Evolutionary conservation across 1,284 basidiomycete genomes (phyloP).

Genomic region (Boletellus deceptivus): DNA sequence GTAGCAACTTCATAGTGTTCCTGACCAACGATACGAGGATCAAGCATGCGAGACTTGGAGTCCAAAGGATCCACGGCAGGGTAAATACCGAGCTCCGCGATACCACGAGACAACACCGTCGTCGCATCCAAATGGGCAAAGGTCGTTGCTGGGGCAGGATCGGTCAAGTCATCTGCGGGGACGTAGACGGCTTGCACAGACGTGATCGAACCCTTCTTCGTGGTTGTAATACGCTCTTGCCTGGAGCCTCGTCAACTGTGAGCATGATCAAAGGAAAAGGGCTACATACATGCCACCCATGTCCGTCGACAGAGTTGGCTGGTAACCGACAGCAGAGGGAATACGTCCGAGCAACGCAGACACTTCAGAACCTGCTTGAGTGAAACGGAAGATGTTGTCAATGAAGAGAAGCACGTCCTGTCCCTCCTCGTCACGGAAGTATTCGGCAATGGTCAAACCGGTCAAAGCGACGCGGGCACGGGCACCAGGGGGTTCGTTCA

Average conservation of each 20-base stretch:
- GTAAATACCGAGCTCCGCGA: constrained; percentile 99
- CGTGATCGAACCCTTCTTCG: constrained; percentile 99
- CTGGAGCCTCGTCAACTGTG: constrained; percentile 37
- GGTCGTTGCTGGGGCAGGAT: constrained; percentile 98
- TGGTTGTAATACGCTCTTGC: constrained; percentile 99
- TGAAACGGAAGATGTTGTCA: constrained; percentile 99
- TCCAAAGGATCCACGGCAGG: constrained; percentile 99
- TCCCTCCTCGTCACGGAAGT: constrained; percentile 99
- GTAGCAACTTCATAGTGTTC: constrained; percentile 97
- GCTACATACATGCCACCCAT: constrained; percentile 96
- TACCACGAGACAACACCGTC: constrained; percentile 97
- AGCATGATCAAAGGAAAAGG: not conserved
- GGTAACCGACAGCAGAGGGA: constrained; percentile 99
- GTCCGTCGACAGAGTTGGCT: constrained; percentile 98
- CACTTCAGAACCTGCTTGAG: constrained; percentile 99
- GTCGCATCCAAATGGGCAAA: constrained; percentile 99
- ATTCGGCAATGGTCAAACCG: constrained; percentile 98
- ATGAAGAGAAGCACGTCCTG: constrained; percentile 99
- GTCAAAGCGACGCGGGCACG: constrained; percentile 99
- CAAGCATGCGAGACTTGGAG: constrained; percentile 99
- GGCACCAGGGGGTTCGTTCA: constrained; percentile 99
- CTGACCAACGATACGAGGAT: constrained; percentile 91
- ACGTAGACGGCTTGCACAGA: constrained; percentile 99
- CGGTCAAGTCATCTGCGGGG: constrained; percentile 99
- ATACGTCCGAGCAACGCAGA: constrained; percentile 99